Conservation (phyloP, 148 eudicot species). For the Fagopyrum tataricum region DNA sequence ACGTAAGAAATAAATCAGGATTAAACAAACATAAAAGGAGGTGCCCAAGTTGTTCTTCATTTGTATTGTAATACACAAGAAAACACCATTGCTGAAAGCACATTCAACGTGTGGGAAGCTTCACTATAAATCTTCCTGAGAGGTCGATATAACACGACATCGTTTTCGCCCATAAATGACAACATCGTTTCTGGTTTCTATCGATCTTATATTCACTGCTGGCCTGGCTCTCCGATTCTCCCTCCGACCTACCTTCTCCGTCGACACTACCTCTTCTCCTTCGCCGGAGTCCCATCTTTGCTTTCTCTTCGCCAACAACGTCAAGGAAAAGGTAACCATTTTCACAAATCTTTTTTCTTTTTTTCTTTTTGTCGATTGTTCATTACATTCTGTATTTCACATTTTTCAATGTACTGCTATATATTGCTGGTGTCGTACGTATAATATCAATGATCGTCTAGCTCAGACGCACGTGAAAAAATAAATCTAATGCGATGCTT, state of each 20-base stretch:
- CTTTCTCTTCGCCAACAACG: conserved; percentile 5
- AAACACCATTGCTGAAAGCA: neutral
- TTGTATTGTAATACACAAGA: neutral
- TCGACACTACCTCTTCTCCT: neutral
- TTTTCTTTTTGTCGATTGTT: no score
- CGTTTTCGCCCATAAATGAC: conserved; percentile 7
- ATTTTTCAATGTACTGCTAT: neutral
- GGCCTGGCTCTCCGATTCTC: neutral
- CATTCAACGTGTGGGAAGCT: neutral
- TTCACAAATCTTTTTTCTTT: no score
- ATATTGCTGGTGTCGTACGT: no score
- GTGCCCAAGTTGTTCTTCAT: neutral
- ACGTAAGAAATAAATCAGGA: neutral
- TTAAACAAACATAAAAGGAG: conserved; percentile 10
- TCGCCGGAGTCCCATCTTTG: neutral
- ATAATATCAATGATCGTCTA: neutral
- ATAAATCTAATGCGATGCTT: neutral
- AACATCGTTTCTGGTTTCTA: neutral
- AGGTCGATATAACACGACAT: neutral
- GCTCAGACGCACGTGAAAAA: neutral
- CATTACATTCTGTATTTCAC: no score
- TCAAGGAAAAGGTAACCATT: neutral
- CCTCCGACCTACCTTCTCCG: neutral
- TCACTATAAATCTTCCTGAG: neutral
- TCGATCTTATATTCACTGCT: neutral